Percentiles rank a stretch among this genome's conserved stretches.
Conservation (phyloP, 257 asterid species). For the Solanum chiquidenum region DNA sequence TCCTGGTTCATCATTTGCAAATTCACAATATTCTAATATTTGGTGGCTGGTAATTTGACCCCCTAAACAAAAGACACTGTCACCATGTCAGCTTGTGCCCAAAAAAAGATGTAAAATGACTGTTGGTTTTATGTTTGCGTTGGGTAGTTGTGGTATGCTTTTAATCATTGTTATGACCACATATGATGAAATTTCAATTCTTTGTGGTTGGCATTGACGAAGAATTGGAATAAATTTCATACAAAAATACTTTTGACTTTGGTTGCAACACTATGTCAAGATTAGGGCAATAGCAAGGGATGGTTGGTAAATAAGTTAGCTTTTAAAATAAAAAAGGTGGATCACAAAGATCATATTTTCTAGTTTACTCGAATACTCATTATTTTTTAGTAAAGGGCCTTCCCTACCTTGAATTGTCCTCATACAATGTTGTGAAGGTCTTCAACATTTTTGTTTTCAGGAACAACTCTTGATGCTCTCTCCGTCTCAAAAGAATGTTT, state of each 20-base stretch:
- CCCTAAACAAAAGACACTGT: background rate
- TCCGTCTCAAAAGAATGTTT: background rate
- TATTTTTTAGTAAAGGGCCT: background rate
- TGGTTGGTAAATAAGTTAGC: background rate
- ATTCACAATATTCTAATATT: background rate
- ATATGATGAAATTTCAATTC: background rate
- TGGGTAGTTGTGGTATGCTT: background rate
- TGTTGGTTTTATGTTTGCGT: background rate
- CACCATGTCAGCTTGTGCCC: background rate
- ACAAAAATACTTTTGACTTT: background rate
- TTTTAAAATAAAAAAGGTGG: background rate
- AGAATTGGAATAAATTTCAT: background rate
- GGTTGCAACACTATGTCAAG: background rate
- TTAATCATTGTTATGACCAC: background rate
- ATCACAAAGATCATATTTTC: background rate
- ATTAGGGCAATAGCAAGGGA: background rate
- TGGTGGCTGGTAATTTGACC: background rate
- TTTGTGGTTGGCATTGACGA: background rate
- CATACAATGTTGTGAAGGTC: background rate
- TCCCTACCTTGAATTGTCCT: background rate
- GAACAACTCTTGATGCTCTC: background rate
- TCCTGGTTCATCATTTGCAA: background rate
- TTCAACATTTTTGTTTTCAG: background rate
- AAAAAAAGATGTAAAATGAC: background rate
- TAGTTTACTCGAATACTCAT: background rate